A percentile compares a stretch with the other conserved stretches of the same genome.
Evolutionary conservation across 1,139 yeast genomes (phyloP).

Genomic region (Yamadazyma conglobata): DNA sequence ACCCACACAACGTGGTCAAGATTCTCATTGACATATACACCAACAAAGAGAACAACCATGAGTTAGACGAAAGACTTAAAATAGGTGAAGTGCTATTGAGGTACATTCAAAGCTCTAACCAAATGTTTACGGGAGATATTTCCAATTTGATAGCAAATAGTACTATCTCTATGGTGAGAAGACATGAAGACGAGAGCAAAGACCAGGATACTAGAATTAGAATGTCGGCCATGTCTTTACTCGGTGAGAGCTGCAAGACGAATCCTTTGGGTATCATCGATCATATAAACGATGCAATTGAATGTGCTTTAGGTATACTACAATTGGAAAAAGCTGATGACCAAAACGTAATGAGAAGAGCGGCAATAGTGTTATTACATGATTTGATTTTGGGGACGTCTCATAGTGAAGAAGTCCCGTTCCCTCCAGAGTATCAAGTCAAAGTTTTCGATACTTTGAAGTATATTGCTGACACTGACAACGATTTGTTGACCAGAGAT

Average conservation of each 20-base stretch:
- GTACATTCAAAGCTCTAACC: slow-evolving; percentile 49
- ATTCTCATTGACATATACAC: slow-evolving; percentile 42
- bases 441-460: slow-evolving; percentile 40
- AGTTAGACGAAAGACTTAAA: slow-evolving; percentile 64
- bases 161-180: slow-evolving; percentile 38
- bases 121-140: slow-evolving; percentile 41
- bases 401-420: slow-evolving; percentile 38
- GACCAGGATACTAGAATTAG: slow-evolving; percentile 57
- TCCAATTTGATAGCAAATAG: slow-evolving; percentile 27
- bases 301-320: slow-evolving; percentile 73
- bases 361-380: slow-evolving; percentile 68
- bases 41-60: slow-evolving; percentile 23
- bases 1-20: slow-evolving; percentile 37
- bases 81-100: slow-evolving; percentile 78
- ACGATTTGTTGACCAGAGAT: slow-evolving; percentile 57
- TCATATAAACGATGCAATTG: slow-evolving; percentile 56
- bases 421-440: slow-evolving; percentile 46
- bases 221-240: slow-evolving; percentile 81
- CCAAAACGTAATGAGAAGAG: slow-evolving; percentile 60
- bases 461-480: slow-evolving; percentile 47
- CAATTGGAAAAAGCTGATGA: slow-evolving; percentile 49
- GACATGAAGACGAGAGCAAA: slow-evolving; percentile 22
- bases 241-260: slow-evolving; percentile 63
- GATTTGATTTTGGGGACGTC: slow-evolving; percentile 55
- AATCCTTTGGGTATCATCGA: slow-evolving; percentile 54